These are phyloP conservation scores for Plasmodium knowlesi DNA, from an alignment of 169 alveolate species.

Conservation along the genomic window DNA sequence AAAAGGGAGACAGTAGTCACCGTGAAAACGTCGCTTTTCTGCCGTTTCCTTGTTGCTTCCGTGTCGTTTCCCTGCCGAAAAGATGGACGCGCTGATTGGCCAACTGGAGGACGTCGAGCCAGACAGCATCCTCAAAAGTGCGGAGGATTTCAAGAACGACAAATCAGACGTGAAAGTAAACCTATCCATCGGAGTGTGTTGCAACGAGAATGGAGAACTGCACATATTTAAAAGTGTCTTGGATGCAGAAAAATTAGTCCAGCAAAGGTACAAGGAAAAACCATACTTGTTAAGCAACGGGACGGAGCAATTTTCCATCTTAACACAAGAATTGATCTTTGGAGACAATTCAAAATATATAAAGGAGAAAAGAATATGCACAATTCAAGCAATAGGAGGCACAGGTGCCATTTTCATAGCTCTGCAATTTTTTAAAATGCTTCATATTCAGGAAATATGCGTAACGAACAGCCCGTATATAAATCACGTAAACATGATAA, in stretches of 20 bases:
- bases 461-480: slow-evolving; percentile 89
- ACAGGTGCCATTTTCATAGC: slow-evolving; percentile 89
- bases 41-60: not conserved
- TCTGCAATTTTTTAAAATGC: slow-evolving; percentile 82
- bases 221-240: slow-evolving; percentile 85
- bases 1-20: not conserved
- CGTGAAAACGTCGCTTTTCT: not conserved
- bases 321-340: slow-evolving; percentile 81
- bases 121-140: slow-evolving; percentile 30
- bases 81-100: slow-evolving; percentile 19
- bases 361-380: slow-evolving; percentile 53
- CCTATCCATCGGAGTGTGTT: slow-evolving; percentile 90
- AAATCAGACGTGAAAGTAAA: slow-evolving; percentile 82
- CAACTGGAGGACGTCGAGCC: slow-evolving; percentile 16
- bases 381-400: slow-evolving; percentile 89
- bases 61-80: not conserved
- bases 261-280: slow-evolving; percentile 82
- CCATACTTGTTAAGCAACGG: slow-evolving; percentile 92
- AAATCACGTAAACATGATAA: slow-evolving; percentile 83
- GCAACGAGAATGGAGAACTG: slow-evolving; percentile 86
- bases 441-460: slow-evolving; percentile 76
- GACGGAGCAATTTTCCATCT: slow-evolving; percentile 80
- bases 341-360: slow-evolving; percentile 75
- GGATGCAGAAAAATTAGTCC: slow-evolving; percentile 84
- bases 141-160: slow-evolving; percentile 26